Evolutionary conservation across 192 early-diverging fungal species (phyloP).

Genomic region (Thamnidium elegans): DNA sequence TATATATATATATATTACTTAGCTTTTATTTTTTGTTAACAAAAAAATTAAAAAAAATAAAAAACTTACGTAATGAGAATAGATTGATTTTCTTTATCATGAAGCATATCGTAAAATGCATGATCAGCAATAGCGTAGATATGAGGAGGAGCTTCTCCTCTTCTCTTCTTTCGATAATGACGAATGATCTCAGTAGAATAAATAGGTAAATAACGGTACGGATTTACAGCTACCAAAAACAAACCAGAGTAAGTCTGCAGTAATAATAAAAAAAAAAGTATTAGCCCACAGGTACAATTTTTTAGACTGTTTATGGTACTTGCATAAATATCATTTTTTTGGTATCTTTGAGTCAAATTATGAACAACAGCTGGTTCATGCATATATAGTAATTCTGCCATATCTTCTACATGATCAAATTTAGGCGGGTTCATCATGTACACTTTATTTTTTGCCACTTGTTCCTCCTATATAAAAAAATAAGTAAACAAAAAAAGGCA

Average conservation of each 20-base stretch:
- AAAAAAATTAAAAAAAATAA: too few species aligned
- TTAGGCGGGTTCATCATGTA: conserved; percentile 99
- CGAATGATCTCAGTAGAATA: conserved; percentile 81
- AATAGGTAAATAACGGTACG: conserved; percentile 89
- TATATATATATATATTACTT: conserved; percentile 21
- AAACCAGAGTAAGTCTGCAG: conserved; percentile 93
- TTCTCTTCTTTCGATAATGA: conserved; percentile 67
- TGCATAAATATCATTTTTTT: conserved; percentile 91
- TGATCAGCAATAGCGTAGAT: conserved; percentile 91
- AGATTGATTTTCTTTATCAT: conserved; percentile 91
- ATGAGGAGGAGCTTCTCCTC: conserved; percentile 77
- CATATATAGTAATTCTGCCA: conserved; percentile 95
- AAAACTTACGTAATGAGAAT: conserved; percentile 86
- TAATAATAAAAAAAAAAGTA: neutral
- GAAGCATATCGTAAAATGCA: conserved; percentile 94
- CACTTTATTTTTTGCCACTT: conserved; percentile 54
- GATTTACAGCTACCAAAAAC: conserved; percentile 97
- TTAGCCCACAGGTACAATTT: neutral
- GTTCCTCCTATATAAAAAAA: neutral
- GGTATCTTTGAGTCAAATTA: conserved; percentile 89
- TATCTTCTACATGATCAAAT: conserved; percentile 97
- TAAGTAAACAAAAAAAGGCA: neutral
- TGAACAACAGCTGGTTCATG: conserved; percentile 98
- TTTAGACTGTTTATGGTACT: conserved; percentile 25
- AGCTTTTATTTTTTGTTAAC: neutral